These are phyloP conservation scores for Diplotaxis tenuifolia DNA, from an alignment of 345 rosid genomes.

Conservation along the genomic window DNA sequence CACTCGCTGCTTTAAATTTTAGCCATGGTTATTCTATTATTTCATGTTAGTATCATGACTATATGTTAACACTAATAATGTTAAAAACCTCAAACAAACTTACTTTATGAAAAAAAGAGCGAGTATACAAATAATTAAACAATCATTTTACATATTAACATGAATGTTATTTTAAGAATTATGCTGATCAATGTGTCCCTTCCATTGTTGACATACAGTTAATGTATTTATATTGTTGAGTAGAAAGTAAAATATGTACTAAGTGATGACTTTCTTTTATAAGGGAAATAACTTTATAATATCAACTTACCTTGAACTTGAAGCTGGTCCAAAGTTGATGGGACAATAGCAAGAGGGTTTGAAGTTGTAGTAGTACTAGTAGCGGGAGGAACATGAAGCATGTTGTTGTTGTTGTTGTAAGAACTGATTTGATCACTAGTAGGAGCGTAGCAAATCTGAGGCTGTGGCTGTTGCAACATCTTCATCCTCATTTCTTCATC, in stretches of 20 bases:
- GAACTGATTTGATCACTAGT: constrained; percentile 19
- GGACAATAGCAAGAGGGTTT: constrained; percentile 37
- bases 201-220: constrained; percentile 27
- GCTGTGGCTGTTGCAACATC: constrained; percentile 42
- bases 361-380: constrained; percentile 31
- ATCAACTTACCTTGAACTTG: constrained; percentile 47
- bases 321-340: constrained; percentile 40
- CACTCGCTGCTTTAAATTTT: constrained; percentile 16
- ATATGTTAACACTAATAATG: not conserved
- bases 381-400: constrained; percentile 31
- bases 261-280: constrained; percentile 1
- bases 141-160: constrained; percentile 12
- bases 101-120: not conserved
- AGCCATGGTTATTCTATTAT: constrained; percentile 17
- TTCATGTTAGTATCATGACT: constrained; percentile 24
- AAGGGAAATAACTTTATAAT: not conserved
- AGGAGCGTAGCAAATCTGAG: constrained; percentile 30
- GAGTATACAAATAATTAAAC: not conserved
- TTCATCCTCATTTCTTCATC: constrained; percentile 43
- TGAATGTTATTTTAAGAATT: not conserved
- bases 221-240: constrained; percentile 21
- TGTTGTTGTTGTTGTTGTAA: constrained; percentile 33
- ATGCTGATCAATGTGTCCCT: constrained; percentile 27
- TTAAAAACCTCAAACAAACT: not conserved
- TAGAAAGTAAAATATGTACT: not conserved